Evolutionary conservation across 345 rosid genomes (phyloP).

Genomic region (Hypericum perforatum): DNA sequence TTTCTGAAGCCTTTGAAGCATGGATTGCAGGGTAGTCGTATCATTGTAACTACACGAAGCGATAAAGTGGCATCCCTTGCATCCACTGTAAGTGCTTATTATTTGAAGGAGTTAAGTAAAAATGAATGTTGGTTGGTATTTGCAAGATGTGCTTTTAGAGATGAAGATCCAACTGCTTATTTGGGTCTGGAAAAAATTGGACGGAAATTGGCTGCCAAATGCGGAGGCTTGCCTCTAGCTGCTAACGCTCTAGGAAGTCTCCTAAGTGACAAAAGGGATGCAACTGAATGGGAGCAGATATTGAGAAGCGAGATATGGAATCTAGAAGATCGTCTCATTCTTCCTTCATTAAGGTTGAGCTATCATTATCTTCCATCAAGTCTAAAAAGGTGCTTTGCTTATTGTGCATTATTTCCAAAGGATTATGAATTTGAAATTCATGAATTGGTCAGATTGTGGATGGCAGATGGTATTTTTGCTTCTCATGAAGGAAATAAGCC

Average conservation of each 20-base stretch:
- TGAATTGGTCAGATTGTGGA: slow-evolving; percentile 6
- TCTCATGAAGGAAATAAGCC: background rate
- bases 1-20: background rate
- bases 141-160: background rate
- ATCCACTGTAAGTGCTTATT: no score
- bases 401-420: background rate
- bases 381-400: no score
- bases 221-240: slow-evolving; percentile 8
- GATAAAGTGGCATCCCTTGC: no score
- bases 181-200: background rate
- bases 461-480: slow-evolving; percentile 12
- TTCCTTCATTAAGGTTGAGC: background rate
- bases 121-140: no score
- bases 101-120: no score
- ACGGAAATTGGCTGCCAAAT: background rate
- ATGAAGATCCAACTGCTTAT: background rate
- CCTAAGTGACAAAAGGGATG: background rate
- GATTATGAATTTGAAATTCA: background rate
- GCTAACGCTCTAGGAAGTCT: slow-evolving; percentile 1
- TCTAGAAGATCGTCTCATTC: background rate
- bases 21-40: no score
- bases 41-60: no score
- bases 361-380: slow-evolving; percentile 4
- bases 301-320: background rate
- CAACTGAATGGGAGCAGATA: slow-evolving; percentile 6